Percentiles rank a stretch among this genome's conserved stretches.
phyloP scores from a whole-genome alignment of 2,329 filamentous ascomycete genomes.

The Aphanoascus verrucosus region DNA sequence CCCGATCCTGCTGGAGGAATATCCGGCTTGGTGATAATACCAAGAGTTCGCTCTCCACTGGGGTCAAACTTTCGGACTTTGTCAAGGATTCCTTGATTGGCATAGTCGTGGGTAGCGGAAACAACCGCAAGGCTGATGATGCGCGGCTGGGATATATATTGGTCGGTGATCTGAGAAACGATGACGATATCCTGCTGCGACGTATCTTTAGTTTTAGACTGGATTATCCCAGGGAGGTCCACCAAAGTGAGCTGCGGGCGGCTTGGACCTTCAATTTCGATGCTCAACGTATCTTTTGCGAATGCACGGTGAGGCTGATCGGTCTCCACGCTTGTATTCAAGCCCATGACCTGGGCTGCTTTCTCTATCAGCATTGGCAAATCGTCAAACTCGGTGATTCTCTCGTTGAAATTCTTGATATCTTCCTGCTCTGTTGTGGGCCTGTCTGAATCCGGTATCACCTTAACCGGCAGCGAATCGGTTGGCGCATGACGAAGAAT shows the following conservation, averaged over 20 bases:
- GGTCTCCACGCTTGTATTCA: constrained; percentile 11
- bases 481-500: constrained; percentile 28
- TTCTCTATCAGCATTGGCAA: constrained; percentile 2
- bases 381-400: not conserved
- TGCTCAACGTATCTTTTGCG: constrained; percentile 4
- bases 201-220: not conserved
- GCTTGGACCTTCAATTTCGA: constrained; percentile 10
- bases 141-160: constrained; percentile 47
- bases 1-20: constrained; percentile 18
- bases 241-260: constrained; percentile 12
- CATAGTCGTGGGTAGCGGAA: constrained; percentile 41
- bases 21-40: constrained; percentile 26
- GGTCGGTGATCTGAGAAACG: not conserved
- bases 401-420: constrained; percentile 13
- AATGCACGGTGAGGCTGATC: constrained; percentile 1
- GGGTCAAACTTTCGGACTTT: constrained; percentile 17
- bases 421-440: constrained; percentile 10
- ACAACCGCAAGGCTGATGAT: constrained; percentile 51
- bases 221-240: constrained; percentile 13
- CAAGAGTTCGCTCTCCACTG: constrained; percentile 5
- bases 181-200: constrained; percentile 17
- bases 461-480: constrained; percentile 16
- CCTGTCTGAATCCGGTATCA: constrained; percentile 15
- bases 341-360: constrained; percentile 7
- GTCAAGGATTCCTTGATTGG: constrained; percentile 48